Conservation (phyloP, 176 grass and related monocot species). For the Melocanna baccifera region DNA sequence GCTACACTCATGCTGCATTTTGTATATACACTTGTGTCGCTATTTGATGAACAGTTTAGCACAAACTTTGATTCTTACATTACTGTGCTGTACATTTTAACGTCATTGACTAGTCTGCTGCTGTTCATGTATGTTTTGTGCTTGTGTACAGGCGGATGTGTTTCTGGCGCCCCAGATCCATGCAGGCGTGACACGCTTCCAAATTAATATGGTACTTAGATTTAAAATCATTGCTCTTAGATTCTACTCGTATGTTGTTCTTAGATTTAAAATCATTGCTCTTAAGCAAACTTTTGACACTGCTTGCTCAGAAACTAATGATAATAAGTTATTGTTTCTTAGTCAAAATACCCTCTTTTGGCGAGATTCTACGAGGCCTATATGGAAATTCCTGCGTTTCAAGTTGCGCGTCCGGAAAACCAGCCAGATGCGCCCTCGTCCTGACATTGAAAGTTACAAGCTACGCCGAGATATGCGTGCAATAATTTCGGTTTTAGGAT, state of each 20-base stretch:
- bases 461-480: neutral
- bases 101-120: neutral
- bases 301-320: neutral
- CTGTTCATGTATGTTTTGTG: slow-evolving; percentile 5
- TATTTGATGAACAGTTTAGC: slow-evolving; percentile 6
- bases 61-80: neutral
- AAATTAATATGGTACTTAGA: slow-evolving; percentile 69
- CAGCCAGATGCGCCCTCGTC: slow-evolving; percentile 50
- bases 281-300: neutral
- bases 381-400: slow-evolving; percentile 52
- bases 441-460: neutral
- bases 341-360: slow-evolving; percentile 65
- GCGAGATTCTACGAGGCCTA: slow-evolving; percentile 57
- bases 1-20: neutral
- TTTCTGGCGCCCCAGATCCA: slow-evolving; percentile 73
- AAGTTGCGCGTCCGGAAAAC: slow-evolving; percentile 47
- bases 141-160: slow-evolving; percentile 57
- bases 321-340: neutral
- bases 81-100: neutral
- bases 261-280: neutral
- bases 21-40: neutral
- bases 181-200: slow-evolving; percentile 52
- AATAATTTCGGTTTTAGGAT: neutral
- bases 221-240: neutral
- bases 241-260: neutral